Conservation (phyloP, 129 eudicot species). For the Apium graveolens region DNA sequence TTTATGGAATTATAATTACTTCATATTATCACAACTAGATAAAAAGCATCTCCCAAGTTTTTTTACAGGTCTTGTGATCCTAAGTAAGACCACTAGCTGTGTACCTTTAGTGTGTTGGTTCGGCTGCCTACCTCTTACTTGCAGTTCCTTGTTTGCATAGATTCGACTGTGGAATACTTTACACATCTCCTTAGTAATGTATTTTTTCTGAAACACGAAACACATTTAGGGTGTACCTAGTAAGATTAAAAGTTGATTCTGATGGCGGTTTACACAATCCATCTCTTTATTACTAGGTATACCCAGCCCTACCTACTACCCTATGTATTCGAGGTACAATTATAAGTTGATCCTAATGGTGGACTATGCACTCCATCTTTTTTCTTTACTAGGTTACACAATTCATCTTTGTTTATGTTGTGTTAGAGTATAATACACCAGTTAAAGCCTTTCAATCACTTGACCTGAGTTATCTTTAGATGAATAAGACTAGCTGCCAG, state of each 20-base stretch:
- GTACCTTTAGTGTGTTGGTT: background rate
- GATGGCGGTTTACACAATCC: background rate
- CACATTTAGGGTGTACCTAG: background rate
- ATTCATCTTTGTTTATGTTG: background rate
- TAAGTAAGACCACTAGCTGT: background rate
- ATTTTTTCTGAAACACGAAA: background rate
- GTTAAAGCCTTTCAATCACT: background rate
- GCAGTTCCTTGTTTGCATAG: background rate
- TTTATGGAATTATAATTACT: background rate
- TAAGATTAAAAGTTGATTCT: background rate
- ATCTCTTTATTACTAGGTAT: background rate
- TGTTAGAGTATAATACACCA: background rate
- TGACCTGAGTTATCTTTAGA: background rate
- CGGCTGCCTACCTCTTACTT: background rate
- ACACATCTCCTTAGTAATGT: background rate
- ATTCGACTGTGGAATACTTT: background rate
- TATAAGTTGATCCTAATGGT: background rate
- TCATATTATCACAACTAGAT: background rate
- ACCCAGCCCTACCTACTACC: too few relatives aligned
- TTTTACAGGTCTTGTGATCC: background rate
- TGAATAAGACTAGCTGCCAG: background rate
- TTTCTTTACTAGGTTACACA: background rate
- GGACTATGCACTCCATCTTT: too few relatives aligned
- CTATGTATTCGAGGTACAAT: too few relatives aligned
- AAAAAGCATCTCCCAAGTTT: background rate